Conservation (phyloP, 495 filamentous ascomycete species). For the Penicillium cataractarum region DNA sequence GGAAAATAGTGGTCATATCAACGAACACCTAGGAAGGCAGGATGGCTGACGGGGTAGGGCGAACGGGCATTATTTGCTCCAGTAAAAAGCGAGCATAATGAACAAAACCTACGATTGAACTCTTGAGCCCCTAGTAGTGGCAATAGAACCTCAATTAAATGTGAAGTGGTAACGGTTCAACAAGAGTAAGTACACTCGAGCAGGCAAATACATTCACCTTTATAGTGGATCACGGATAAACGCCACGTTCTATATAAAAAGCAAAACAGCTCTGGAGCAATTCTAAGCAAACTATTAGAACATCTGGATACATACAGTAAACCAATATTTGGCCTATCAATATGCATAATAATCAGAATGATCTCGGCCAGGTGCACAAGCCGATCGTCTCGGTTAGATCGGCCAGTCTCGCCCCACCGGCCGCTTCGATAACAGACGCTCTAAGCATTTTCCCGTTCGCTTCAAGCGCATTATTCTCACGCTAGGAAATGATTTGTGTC, state of each 20-base stretch:
- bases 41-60: too few relatives aligned
- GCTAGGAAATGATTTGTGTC: neutral
- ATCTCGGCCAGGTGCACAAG: neutral
- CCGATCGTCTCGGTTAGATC: neutral
- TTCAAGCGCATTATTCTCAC: neutral
- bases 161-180: neutral
- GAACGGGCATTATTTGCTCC: too few relatives aligned
- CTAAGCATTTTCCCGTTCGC: neutral
- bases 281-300: neutral
- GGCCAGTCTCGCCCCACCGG: neutral
- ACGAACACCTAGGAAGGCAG: too few relatives aligned
- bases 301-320: neutral
- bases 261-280: neutral
- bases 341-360: neutral
- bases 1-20: too few relatives aligned
- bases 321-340: neutral
- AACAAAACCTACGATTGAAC: too few relatives aligned
- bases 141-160: too few relatives aligned
- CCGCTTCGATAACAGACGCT: neutral
- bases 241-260: neutral
- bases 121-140: too few relatives aligned
- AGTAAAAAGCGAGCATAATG: too few relatives aligned
- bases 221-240: neutral
- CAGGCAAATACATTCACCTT: neutral
- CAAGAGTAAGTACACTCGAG: neutral